Conservation (phyloP, 306 rosid species). For the Aeschynomene evenia region DNA sequence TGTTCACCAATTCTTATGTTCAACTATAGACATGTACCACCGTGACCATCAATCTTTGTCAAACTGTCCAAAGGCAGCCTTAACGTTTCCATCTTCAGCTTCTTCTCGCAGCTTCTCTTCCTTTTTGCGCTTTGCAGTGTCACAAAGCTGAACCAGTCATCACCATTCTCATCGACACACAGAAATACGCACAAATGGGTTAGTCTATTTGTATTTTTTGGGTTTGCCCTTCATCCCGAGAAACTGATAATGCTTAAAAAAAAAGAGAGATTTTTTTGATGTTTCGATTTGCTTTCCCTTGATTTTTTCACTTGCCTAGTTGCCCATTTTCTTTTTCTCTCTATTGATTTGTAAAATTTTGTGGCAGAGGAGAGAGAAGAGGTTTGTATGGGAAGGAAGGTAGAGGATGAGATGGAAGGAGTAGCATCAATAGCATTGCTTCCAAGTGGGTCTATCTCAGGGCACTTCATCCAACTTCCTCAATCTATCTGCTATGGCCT, state of each 20-base stretch:
- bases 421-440: slow-evolving; percentile 83
- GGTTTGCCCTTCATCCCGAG: not conserved
- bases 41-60: too few relatives aligned
- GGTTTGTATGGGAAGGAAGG: not conserved
- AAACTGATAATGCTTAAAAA: slow-evolving; percentile 6
- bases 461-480: slow-evolving; percentile 81
- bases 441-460: slow-evolving; percentile 83
- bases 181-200: slow-evolving; percentile 16
- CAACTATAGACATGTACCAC: too few relatives aligned
- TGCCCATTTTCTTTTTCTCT: not conserved
- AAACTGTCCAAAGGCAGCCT: too few relatives aligned
- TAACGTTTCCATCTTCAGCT: not conserved
- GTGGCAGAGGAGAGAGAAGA: slow-evolving; percentile 38
- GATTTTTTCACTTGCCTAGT: not conserved
- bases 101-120: slow-evolving; percentile 1
- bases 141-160: not conserved
- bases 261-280: not conserved
- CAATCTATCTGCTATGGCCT: slow-evolving; percentile 80
- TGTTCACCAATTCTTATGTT: too few relatives aligned
- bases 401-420: slow-evolving; percentile 72
- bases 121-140: not conserved
- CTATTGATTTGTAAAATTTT: not conserved
- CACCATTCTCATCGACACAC: not conserved
- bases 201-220: not conserved
- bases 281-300: not conserved